Conservation (phyloP, 176 grass and related monocot species). For the Pontederia crassipes region DNA sequence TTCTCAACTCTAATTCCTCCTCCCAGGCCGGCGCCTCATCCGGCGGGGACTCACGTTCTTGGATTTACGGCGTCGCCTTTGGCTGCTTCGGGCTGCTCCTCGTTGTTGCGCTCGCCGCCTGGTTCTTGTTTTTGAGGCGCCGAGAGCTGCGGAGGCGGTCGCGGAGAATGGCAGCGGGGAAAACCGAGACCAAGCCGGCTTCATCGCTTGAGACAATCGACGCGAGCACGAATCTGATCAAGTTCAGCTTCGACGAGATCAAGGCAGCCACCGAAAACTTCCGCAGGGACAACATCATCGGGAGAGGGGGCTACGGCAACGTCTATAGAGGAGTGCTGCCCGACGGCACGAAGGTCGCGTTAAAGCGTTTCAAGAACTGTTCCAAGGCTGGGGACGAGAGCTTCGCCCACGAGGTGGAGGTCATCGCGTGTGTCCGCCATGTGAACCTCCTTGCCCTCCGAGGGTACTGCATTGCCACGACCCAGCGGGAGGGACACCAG, state of each 20-base stretch:
- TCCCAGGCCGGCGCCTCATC: conserved; percentile 4
- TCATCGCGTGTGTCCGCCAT: conserved; percentile 84
- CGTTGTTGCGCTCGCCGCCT: neutral
- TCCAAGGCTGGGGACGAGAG: conserved; percentile 48
- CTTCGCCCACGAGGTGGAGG: conserved; percentile 94
- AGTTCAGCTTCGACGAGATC: conserved; percentile 81
- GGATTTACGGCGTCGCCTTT: conserved; percentile 43
- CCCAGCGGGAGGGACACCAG: conserved; percentile 69
- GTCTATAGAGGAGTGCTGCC: conserved; percentile 65
- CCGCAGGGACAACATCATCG: conserved; percentile 48
- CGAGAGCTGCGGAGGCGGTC: neutral
- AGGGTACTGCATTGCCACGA: conserved; percentile 81
- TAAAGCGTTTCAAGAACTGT: conserved; percentile 96
- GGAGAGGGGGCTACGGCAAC: conserved; percentile 73
- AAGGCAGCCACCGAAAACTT: conserved; percentile 53
- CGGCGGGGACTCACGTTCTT: conserved; percentile 2
- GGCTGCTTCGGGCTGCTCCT: conserved; percentile 32
- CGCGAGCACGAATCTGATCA: conserved; percentile 76
- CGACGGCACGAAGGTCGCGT: conserved; percentile 45
- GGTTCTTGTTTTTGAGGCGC: conserved; percentile 20
- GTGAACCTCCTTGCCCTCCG: conserved; percentile 67
- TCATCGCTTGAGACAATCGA: conserved; percentile 66
- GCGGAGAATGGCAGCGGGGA: conserved; percentile 20
- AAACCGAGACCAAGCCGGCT: conserved; percentile 26
- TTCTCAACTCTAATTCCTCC: conserved; percentile 23